Evolutionary conservation across 331 rosid genomes (phyloP).

Genomic region (Prunus yedoensis): DNA sequence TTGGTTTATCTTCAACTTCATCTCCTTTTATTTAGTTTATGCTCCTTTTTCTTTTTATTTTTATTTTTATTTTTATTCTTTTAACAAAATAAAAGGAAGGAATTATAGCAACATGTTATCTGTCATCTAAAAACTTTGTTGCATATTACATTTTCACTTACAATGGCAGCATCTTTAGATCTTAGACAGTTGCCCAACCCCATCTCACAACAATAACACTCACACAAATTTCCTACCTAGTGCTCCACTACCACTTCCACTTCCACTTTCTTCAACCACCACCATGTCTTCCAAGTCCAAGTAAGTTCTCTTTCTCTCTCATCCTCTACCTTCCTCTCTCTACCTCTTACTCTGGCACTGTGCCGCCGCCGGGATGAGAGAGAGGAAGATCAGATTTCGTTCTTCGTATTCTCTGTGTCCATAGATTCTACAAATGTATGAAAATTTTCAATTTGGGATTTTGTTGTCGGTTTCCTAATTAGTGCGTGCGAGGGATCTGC

Average conservation of each 20-base stretch:
- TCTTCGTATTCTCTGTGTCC: not conserved
- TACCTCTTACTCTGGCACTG: not conserved
- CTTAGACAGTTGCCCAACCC: conserved; percentile 10
- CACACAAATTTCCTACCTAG: not conserved
- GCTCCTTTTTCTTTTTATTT: too few species aligned
- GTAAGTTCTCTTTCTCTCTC: conserved; percentile 39
- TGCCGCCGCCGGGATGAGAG: not conserved
- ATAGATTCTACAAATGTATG: not conserved
- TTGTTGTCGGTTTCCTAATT: conserved; percentile 9
- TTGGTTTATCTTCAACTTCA: not conserved
- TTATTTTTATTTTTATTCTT: too few species aligned
- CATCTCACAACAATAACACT: not conserved
- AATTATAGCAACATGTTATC: not conserved
- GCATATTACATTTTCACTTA: conserved; percentile 22
- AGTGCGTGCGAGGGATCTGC: conserved; percentile 45
- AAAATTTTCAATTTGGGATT: conserved; percentile 11
- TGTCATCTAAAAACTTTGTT: conserved; percentile 34
- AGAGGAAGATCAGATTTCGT: conserved; percentile 51
- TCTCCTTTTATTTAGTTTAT: not conserved
- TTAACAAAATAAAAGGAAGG: not conserved
- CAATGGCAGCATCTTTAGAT: conserved; percentile 41
- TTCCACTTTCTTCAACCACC: not conserved
- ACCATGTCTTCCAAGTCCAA: conserved; percentile 82
- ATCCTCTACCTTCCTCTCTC: not conserved
- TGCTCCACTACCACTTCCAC: conserved; percentile 20